Conservation (phyloP, 208 protist genomes). For the Angomonas ambiguus region DNA sequence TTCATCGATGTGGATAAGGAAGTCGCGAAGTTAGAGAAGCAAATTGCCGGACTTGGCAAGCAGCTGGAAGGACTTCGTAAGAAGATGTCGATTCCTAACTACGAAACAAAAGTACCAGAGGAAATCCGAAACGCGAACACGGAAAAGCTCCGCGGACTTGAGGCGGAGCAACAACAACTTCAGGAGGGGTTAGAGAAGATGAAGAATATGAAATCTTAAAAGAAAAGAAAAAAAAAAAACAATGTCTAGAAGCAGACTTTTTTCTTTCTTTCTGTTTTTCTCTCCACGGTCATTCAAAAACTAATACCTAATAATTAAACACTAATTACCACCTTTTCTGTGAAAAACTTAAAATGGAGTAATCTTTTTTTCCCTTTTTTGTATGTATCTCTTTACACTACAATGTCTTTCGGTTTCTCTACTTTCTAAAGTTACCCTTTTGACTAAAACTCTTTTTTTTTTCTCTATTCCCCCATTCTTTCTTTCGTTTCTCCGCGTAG, state of each 20-base stretch:
- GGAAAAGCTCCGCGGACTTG: constrained; percentile 73
- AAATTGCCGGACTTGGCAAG: constrained; percentile 71
- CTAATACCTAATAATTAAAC: background rate
- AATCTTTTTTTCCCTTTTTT: constrained; percentile 13
- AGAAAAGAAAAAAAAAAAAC: no score
- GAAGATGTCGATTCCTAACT: constrained; percentile 88
- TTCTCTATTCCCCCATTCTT: background rate
- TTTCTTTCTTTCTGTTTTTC: constrained; percentile 6
- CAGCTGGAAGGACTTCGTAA: constrained; percentile 78
- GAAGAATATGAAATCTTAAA: constrained; percentile 48
- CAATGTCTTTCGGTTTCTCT: no score
- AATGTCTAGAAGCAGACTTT: no score
- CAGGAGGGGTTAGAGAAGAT: constrained; percentile 74
- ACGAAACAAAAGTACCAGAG: constrained; percentile 86
- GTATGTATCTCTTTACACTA: background rate
- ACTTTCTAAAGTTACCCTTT: no score
- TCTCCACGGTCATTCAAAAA: background rate
- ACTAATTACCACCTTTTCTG: background rate
- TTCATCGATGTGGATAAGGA: constrained; percentile 91
- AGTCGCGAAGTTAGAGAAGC: constrained; percentile 82
- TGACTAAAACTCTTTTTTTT: background rate
- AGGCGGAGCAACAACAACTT: constrained; percentile 59
- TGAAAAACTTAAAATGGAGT: background rate
- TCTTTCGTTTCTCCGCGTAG: background rate
- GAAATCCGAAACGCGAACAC: constrained; percentile 77